Percentiles rank a stretch among this genome's conserved stretches.
phyloP scores from a whole-genome alignment of 768 basidiomycete species.

The Glaciozyma antarctica region DNA sequence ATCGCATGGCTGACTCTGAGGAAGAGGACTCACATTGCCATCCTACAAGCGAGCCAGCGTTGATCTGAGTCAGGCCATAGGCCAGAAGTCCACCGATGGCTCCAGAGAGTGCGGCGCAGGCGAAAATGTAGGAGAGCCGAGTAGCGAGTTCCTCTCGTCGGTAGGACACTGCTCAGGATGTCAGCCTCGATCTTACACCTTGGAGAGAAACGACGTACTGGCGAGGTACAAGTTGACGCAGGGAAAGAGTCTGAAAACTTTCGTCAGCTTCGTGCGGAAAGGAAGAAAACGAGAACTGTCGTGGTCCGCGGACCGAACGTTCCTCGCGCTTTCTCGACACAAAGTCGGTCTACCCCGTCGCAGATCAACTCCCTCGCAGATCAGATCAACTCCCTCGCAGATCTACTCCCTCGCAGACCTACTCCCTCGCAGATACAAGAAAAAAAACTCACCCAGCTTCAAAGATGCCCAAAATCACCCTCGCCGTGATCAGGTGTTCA shows the following conservation, averaged over 20 bases:
- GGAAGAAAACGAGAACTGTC: neutral
- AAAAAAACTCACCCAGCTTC: neutral
- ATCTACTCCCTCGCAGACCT: no score
- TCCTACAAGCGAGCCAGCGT: neutral
- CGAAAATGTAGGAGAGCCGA: neutral
- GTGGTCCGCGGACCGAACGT: no score
- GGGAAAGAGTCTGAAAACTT: neutral
- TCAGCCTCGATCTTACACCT: no score
- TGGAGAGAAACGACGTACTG: neutral
- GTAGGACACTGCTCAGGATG: neutral
- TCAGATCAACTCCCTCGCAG: no score
- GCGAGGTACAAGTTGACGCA: constrained; percentile 1
- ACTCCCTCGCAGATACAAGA: no score
- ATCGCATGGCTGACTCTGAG: no score
- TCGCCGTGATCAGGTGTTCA: constrained; percentile 28
- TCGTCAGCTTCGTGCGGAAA: neutral
- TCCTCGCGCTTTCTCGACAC: no score
- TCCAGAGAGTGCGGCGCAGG: neutral
- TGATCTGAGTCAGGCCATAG: constrained; percentile 2
- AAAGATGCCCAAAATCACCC: constrained; percentile 32
- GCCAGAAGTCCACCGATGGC: constrained; percentile 1
- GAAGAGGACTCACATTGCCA: no score
- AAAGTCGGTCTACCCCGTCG: no score
- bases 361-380: no score
- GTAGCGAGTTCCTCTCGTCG: neutral